phyloP scores from a whole-genome alignment of 192 early-diverging fungal genomes.

The Backusella macrospora region DNA sequence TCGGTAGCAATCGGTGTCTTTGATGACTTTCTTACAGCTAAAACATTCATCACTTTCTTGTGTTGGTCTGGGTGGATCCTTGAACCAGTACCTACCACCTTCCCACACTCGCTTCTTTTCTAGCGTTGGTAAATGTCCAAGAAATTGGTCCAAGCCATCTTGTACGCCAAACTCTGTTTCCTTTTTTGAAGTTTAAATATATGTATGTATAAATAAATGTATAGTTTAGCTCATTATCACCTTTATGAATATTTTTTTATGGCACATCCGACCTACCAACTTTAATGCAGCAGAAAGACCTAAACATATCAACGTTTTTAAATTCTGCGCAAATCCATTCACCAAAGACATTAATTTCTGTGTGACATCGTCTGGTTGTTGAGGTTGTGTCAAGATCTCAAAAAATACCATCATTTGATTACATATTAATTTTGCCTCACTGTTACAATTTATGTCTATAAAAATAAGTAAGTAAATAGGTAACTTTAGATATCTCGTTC shows the following conservation, averaged over 20 bases:
- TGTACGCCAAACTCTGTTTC: constrained; percentile 14
- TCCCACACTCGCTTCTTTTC: constrained; percentile 39
- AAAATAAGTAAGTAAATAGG: background rate
- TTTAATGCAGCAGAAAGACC: constrained; percentile 87
- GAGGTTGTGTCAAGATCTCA: constrained; percentile 79
- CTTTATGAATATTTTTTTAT: background rate
- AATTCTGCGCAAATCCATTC: constrained; percentile 85
- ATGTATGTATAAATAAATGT: background rate
- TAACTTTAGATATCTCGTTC: background rate
- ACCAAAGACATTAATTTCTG: constrained; percentile 87
- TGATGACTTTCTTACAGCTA: constrained; percentile 12
- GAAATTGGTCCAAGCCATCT: constrained; percentile 63
- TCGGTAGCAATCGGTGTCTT: constrained; percentile 16
- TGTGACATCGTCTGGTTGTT: constrained; percentile 62
- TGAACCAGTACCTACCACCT: constrained; percentile 28
- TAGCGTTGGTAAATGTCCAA: constrained; percentile 74
- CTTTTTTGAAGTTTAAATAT: constrained; percentile 6
- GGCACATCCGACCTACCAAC: constrained; percentile 53
- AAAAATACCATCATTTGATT: constrained; percentile 94
- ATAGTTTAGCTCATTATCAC: background rate
- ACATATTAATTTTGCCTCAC: constrained; percentile 91
- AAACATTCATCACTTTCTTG: background rate
- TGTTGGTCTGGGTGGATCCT: constrained; percentile 33
- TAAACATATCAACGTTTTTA: constrained; percentile 89
- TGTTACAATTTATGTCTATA: constrained; percentile 62